Conservation (phyloP, 495 filamentous ascomycete species). For the Zalerion maritima region DNA sequence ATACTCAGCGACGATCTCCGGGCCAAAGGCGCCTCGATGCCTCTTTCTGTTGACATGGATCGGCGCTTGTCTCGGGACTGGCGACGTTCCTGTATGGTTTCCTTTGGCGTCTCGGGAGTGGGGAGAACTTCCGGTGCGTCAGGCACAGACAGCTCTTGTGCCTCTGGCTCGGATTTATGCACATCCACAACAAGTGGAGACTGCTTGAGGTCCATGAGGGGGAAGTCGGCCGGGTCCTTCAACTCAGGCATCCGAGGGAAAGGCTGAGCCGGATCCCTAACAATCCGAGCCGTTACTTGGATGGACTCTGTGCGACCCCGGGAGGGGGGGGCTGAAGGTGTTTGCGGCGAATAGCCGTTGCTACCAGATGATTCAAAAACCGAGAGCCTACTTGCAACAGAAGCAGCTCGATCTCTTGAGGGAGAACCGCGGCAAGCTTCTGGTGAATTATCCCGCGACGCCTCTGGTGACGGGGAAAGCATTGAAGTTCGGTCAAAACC, state of each 20-base stretch:
- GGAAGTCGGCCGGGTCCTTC: conserved; percentile 21
- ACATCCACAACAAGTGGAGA: conserved; percentile 61
- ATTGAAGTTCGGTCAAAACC: conserved; percentile 26
- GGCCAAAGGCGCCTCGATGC: conserved; percentile 10
- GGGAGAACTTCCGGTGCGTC: conserved; percentile 5
- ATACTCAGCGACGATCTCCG: conserved; percentile 35
- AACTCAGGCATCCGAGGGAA: conserved; percentile 31
- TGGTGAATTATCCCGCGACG: conserved; percentile 22
- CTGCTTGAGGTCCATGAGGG: conserved; percentile 47
- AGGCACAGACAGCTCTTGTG: conserved; percentile 7
- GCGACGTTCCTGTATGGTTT: conserved; percentile 23
- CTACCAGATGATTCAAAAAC: conserved; percentile 34
- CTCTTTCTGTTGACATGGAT: conserved; percentile 12
- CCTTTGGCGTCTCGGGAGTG: conserved; percentile 9
- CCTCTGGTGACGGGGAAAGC: conserved; percentile 27
- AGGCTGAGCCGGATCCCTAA: conserved; percentile 40
- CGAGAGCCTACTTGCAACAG: conserved; percentile 29
- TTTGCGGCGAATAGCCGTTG: too few species aligned
- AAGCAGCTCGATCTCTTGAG: conserved; percentile 29
- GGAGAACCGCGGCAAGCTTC: conserved; percentile 10
- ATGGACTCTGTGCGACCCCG: conserved; percentile 49
- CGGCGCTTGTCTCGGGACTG: conserved; percentile 13
- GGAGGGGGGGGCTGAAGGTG: too few species aligned
- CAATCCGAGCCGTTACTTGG: conserved; percentile 66
- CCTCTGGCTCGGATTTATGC: conserved; percentile 28